Evolutionary conservation across 768 basidiomycete species (phyloP).

Genomic region (Leucocoprinus birnbaumii): DNA sequence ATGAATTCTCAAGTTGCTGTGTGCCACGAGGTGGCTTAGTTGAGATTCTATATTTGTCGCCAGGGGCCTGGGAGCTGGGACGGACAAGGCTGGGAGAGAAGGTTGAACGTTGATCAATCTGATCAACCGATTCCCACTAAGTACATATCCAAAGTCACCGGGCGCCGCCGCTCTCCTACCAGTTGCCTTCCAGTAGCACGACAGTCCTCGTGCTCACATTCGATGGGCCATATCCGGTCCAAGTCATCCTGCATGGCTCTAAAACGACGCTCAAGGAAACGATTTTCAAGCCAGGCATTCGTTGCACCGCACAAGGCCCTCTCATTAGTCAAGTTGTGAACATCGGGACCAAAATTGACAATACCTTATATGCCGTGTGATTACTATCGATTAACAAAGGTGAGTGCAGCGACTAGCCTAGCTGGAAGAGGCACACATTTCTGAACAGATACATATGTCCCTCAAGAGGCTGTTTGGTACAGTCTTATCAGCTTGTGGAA

Average conservation of each 20-base stretch:
- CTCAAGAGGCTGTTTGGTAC: slow-evolving; percentile 63
- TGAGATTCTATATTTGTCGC: too few species aligned
- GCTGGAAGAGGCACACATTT: slow-evolving; percentile 3
- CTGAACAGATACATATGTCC: slow-evolving; percentile 58
- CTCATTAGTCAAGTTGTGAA: slow-evolving; percentile 50
- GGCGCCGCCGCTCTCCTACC: too few species aligned
- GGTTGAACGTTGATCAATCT: too few species aligned
- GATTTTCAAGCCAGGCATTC: slow-evolving; percentile 62
- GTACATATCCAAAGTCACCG: too few species aligned
- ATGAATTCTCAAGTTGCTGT: too few species aligned
- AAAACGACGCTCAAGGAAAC: slow-evolving; percentile 80
- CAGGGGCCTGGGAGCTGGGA: too few species aligned
- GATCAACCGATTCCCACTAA: too few species aligned
- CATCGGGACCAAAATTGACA: slow-evolving; percentile 69
- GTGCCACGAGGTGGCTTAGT: too few species aligned
- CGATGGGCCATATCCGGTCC: slow-evolving; percentile 60
- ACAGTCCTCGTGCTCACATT: slow-evolving; percentile 71
- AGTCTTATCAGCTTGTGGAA: slow-evolving; percentile 24
- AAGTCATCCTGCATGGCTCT: slow-evolving; percentile 79
- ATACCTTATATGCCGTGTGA: slow-evolving; percentile 72
- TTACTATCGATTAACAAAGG: slow-evolving; percentile 87
- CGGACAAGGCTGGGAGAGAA: too few species aligned
- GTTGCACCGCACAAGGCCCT: slow-evolving; percentile 52
- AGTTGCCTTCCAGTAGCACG: too few species aligned
- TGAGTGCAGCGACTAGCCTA: slow-evolving; percentile 28